Percentiles rank a stretch among this genome's conserved stretches.
phyloP scores from a whole-genome alignment of 2,329 filamentous ascomycete genomes.

The Ramichloridium luteum region DNA sequence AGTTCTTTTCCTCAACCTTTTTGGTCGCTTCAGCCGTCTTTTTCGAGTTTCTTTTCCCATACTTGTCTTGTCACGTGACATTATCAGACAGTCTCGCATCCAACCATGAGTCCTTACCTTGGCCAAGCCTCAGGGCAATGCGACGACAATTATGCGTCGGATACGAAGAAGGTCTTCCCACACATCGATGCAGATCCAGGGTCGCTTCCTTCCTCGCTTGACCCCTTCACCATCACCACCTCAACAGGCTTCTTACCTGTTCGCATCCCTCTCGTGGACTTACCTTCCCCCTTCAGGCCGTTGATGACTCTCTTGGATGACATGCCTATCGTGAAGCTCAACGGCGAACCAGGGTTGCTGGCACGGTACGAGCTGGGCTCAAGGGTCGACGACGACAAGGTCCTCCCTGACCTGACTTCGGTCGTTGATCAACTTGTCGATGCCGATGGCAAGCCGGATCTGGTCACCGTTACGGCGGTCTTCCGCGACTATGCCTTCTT shows the following conservation, averaged over 20 bases:
- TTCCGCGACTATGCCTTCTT: constrained; percentile 90
- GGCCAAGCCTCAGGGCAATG: constrained; percentile 7
- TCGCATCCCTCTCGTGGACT: constrained; percentile 33
- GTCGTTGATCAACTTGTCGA: constrained; percentile 37
- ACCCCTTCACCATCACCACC: constrained; percentile 62
- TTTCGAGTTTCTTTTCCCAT: constrained; percentile 5
- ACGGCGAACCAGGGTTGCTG: constrained; percentile 65
- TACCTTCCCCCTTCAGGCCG: constrained; percentile 62
- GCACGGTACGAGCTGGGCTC: constrained; percentile 62
- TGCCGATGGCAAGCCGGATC: constrained; percentile 53
- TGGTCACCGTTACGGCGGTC: constrained; percentile 69
- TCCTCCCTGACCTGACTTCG: constrained; percentile 64
- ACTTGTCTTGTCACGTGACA: constrained; percentile 7
- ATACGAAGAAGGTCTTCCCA: constrained; percentile 14
- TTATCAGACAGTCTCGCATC: constrained; percentile 1
- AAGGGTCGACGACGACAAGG: constrained; percentile 47
- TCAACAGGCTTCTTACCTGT: constrained; percentile 63
- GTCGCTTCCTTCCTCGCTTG: constrained; percentile 16
- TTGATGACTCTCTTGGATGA: constrained; percentile 60
- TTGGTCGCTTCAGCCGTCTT: constrained; percentile 4
- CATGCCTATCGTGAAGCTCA: constrained; percentile 65
- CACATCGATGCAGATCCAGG: constrained; percentile 20
- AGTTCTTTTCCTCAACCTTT: constrained; percentile 10
- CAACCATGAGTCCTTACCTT: constrained; percentile 14
- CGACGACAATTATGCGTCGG: neutral